Evolutionary conservation across 345 rosid genomes (phyloP), one percentile per base, ranked within the genome.

Genomic region (Luvunga scandens): DNA sequence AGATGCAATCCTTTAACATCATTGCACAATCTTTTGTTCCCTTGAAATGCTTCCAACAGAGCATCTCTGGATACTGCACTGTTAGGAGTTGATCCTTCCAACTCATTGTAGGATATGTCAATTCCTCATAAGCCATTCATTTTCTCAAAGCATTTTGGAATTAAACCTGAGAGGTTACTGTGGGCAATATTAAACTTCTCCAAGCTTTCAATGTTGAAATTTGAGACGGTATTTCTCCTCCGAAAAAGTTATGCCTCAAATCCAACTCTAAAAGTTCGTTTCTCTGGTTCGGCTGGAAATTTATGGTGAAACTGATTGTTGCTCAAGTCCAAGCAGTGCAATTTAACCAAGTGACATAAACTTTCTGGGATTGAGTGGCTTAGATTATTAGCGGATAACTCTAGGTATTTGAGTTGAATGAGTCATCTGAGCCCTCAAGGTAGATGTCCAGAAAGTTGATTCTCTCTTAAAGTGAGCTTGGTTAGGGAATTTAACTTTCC

Each of bases 261-360:
- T 82, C 87, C 30, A 82, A 75, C 21, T 30, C 42, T 0, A 53
- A 8, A 1, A 84, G 76, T 16, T 5, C 82, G 13, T 19, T 36
- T 55, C 59, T 76, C 57, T 2, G 86, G 10, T 3, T 69, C 25
- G 4, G 2, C 0, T 1, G 87, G 86, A 66, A 88, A 84, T 13
- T 50, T 6, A 24, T 77, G 74, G 13, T 39, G 72, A 36, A 89
- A 63, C 1, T 71, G 0, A 13, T 89, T 86, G 21, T 9, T 67
- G 42, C 90, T 82, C 81, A 86, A 21, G 71, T 83, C 59, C 80
- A 88, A 77, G 75, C 14, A n/a, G 56, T 7, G 0, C 19, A 77
- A 33, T 1, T 57, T 77, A 7, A 0, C 7, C 13, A 75, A 79
- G 4, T 63, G 50, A 7, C 81, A 86, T 2, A 85, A 27, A 2